A percentile compares a stretch with the other conserved stretches of the same genome.
These are phyloP conservation scores for Talaromyces sp. DNA, from an alignment of 2,329 filamentous ascomycete species.

Conservation along the genomic window DNA sequence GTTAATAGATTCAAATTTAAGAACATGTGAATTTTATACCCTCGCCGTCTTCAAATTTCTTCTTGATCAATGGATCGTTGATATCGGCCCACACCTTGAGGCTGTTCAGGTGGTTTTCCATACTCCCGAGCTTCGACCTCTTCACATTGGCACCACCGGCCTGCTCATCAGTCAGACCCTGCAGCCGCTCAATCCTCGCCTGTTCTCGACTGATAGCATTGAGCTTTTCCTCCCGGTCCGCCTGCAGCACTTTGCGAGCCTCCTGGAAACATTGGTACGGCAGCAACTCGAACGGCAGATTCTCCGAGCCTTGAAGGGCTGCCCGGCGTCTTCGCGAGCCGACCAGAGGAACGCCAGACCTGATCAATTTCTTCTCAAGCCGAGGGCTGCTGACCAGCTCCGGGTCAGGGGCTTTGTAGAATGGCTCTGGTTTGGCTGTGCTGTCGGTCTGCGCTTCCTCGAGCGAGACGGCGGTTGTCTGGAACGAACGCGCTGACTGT, in stretches of 20 bases:
- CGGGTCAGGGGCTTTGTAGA: conserved; percentile 51
- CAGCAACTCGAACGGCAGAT: conserved; percentile 83
- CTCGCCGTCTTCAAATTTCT: conserved; percentile 83
- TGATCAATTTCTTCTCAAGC: conserved; percentile 63
- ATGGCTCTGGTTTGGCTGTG: conserved; percentile 23
- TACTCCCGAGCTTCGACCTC: conserved; percentile 60
- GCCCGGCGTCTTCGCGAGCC: conserved; percentile 80
- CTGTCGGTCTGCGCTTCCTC: conserved; percentile 44
- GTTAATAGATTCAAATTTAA: too few species aligned
- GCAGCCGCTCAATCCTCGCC: conserved; percentile 61
- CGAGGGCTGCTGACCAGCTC: conserved; percentile 58
- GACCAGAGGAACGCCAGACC: conserved; percentile 63
- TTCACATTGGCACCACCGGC: conserved; percentile 61
- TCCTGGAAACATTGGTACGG: conserved; percentile 99
- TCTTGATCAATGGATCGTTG: conserved; percentile 91
- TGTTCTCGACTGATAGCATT: conserved; percentile 62
- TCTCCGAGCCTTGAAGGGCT: conserved; percentile 57
- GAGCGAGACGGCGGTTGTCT: conserved; percentile 37
- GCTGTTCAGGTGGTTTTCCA: conserved; percentile 66
- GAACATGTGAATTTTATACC: too few species aligned
- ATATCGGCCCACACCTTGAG: conserved; percentile 89
- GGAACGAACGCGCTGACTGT: conserved; percentile 42
- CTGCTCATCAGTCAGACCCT: conserved; percentile 51
- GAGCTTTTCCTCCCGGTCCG: conserved; percentile 77
- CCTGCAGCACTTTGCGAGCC: conserved; percentile 73